Evolutionary conservation across 1,139 yeast genomes (phyloP).

Genomic region (Magnusiomyces tetraspermus): DNA sequence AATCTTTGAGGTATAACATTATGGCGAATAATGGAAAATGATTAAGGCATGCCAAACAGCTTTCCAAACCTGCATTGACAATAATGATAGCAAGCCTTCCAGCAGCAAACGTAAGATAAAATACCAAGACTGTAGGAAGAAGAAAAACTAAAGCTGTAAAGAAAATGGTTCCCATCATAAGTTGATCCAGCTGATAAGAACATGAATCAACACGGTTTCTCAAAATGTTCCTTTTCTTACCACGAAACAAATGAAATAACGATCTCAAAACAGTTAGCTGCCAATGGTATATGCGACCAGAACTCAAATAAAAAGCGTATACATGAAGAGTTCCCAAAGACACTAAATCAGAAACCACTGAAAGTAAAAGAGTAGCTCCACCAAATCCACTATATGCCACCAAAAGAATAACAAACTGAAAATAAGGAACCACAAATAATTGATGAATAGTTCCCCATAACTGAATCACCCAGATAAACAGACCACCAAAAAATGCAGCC

Average conservation of each 20-base stretch:
- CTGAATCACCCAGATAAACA: slow-evolving; percentile 74
- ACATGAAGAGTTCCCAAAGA: slow-evolving; percentile 62
- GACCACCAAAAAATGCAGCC: slow-evolving; percentile 76
- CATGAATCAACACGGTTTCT: slow-evolving; percentile 82
- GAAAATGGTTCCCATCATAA: slow-evolving; percentile 76
- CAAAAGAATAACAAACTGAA: slow-evolving; percentile 15
- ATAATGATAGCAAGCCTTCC: slow-evolving; percentile 46
- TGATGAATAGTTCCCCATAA: slow-evolving; percentile 42
- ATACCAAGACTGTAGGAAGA: slow-evolving; percentile 80
- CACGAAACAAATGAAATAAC: slow-evolving; percentile 76
- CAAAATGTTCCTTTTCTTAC: slow-evolving; percentile 76
- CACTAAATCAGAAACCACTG: slow-evolving; percentile 55
- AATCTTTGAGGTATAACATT: slow-evolving; percentile 68
- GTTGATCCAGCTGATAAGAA: slow-evolving; percentile 74
- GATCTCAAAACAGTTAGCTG: slow-evolving; percentile 63
- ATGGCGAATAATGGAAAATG: slow-evolving; percentile 83
- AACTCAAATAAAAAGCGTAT: slow-evolving; percentile 64
- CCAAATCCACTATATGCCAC: slow-evolving; percentile 42
- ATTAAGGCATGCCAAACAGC: slow-evolving; percentile 55
- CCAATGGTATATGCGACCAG: slow-evolving; percentile 70
- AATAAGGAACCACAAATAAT: slow-evolving; percentile 14
- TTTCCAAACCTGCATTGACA: slow-evolving; percentile 48
- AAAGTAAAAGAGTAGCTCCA: slow-evolving; percentile 58
- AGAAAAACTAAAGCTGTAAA: slow-evolving; percentile 72
- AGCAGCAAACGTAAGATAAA: slow-evolving; percentile 64